These are phyloP conservation scores for Rhynchospora breviuscula DNA, from an alignment of 176 grass and related monocot genomes.

Conservation along the genomic window DNA sequence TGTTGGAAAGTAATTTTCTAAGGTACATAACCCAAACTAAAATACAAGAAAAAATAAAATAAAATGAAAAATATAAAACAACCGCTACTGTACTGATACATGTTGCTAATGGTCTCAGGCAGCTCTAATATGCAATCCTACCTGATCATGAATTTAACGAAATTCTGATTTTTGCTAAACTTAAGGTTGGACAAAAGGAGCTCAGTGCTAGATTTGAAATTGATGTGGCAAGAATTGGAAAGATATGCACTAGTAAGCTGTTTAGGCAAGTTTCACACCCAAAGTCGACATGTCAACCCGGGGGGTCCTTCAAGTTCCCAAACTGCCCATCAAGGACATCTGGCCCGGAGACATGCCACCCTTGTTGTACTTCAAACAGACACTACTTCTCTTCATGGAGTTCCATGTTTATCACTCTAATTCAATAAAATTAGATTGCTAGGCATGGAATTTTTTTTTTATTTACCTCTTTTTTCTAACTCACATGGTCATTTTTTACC, in stretches of 20 bases:
- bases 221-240: conserved; percentile 38
- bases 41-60: not conserved
- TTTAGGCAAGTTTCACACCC: conserved; percentile 36
- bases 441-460: not conserved
- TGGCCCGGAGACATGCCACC: conserved; percentile 25
- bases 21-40: conserved; percentile 21
- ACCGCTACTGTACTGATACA: not conserved
- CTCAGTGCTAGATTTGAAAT: conserved; percentile 30
- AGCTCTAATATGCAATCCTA: not conserved
- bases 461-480: not conserved
- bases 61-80: not conserved
- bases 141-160: not conserved
- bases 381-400: conserved; percentile 18
- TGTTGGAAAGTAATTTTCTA: conserved; percentile 30
- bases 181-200: conserved; percentile 30
- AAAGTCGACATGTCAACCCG: conserved; percentile 13
- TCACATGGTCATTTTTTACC: not conserved
- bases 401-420: conserved; percentile 35
- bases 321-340: conserved; percentile 1
- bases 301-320: conserved; percentile 10
- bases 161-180: not conserved
- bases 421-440: conserved; percentile 11
- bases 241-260: conserved; percentile 37
- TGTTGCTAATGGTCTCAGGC: not conserved
- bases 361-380: not conserved